Evolutionary conservation across 139 green algal species (phyloP).

Genomic region (Chara braunii): DNA sequence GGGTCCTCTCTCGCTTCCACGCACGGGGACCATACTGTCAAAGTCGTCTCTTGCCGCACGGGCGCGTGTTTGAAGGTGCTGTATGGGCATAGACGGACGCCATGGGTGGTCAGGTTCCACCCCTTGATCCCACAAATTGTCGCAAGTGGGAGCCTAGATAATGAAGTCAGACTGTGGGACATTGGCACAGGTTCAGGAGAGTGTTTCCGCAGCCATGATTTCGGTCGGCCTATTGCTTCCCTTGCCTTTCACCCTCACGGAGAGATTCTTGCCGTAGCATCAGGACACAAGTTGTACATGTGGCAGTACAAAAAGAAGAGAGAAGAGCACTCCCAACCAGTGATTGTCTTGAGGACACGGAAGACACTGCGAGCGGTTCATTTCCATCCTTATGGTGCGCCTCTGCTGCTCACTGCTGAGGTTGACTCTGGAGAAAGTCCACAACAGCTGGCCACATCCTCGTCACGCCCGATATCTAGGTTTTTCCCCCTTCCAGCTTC

Average conservation of each 20-base stretch:
- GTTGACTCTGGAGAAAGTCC: slow-evolving; percentile 61
- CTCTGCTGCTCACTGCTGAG: slow-evolving; percentile 76
- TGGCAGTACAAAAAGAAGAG: slow-evolving; percentile 46
- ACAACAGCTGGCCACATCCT: not conserved
- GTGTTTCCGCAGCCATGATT: slow-evolving; percentile 58
- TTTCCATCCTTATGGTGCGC: slow-evolving; percentile 73
- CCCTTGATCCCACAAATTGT: slow-evolving; percentile 56
- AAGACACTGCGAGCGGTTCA: slow-evolving; percentile 77
- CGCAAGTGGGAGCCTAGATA: slow-evolving; percentile 74
- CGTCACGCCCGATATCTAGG: too few relatives aligned
- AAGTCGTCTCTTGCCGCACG: slow-evolving; percentile 62
- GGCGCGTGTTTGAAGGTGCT: slow-evolving; percentile 52
- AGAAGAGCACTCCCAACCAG: slow-evolving; percentile 9
- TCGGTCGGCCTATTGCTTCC: slow-evolving; percentile 72
- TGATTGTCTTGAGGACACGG: slow-evolving; percentile 51
- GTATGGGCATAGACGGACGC: slow-evolving; percentile 68
- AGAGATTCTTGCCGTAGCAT: slow-evolving; percentile 66
- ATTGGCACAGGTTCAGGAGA: slow-evolving; percentile 52
- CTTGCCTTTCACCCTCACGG: slow-evolving; percentile 67
- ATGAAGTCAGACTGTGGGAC: slow-evolving; percentile 74
- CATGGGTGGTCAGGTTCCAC: slow-evolving; percentile 83
- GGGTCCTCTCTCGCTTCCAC: slow-evolving; percentile 71
- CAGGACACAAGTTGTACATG: slow-evolving; percentile 67
- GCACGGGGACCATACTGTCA: slow-evolving; percentile 89
- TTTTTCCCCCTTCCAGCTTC: too few relatives aligned